Percentiles rank a stretch among this genome's conserved stretches.
Evolutionary conservation across 2,329 filamentous ascomycete species (phyloP).

Genomic region (Claviceps humidiphila): DNA sequence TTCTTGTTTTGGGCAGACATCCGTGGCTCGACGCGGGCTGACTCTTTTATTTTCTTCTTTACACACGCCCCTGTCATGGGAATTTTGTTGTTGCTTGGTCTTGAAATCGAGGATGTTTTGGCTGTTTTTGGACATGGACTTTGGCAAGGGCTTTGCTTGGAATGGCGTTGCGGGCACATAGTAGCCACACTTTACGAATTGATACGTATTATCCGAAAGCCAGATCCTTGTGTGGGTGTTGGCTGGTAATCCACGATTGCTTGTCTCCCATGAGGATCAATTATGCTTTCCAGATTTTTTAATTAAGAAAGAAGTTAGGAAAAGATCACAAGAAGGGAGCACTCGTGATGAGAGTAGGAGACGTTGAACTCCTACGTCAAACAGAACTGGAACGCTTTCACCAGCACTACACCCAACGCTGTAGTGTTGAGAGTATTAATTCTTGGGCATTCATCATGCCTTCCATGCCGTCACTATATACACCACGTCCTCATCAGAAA

Average conservation of each 20-base stretch:
- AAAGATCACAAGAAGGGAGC: neutral
- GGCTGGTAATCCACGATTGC: neutral
- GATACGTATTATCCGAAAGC: neutral
- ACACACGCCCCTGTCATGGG: neutral
- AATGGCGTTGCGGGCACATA: slow-evolving; percentile 1
- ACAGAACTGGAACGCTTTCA: neutral
- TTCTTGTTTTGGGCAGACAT: slow-evolving; percentile 3
- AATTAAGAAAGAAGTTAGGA: neutral
- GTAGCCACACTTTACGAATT: neutral
- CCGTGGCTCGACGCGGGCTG: neutral
- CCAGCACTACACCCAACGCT: neutral
- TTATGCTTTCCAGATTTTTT: neutral
- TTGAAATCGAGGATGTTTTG: neutral
- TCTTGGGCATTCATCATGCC: slow-evolving; percentile 27
- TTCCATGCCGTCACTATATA: slow-evolving; percentile 54
- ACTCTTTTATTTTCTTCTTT: neutral
- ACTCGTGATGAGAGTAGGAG: neutral
- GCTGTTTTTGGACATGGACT: neutral
- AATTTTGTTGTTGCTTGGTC: neutral
- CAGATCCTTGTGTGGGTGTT: neutral
- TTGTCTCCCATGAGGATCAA: neutral
- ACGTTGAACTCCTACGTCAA: neutral
- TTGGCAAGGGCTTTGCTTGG: neutral
- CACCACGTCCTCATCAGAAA: slow-evolving; percentile 57
- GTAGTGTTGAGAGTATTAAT: too few species aligned